Percentiles rank a stretch among this genome's conserved stretches.
Conservation (phyloP, 306 rosid genomes). For the Mucuna pruriens region DNA sequence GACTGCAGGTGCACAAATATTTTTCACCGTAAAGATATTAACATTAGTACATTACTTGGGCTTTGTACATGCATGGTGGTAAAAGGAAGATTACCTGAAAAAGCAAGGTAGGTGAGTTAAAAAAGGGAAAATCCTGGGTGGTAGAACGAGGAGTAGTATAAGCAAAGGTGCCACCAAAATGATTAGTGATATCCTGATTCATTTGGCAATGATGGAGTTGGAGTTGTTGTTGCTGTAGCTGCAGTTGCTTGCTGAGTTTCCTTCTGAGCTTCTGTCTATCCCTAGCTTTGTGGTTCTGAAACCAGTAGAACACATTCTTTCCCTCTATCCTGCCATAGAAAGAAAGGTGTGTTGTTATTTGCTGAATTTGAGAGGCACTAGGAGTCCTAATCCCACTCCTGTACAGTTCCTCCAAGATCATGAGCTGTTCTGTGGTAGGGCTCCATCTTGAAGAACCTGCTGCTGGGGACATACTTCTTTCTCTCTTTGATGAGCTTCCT, state of each 20-base stretch:
- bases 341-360: slow-evolving; percentile 84
- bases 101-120: slow-evolving; percentile 44
- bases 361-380: slow-evolving; percentile 84
- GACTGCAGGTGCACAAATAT: too few species aligned
- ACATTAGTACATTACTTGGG: neutral
- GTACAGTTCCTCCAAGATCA: slow-evolving; percentile 90
- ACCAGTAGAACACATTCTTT: slow-evolving; percentile 96
- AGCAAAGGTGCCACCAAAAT: slow-evolving; percentile 46
- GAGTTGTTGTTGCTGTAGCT: slow-evolving; percentile 57
- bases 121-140: slow-evolving; percentile 48
- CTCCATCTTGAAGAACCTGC: slow-evolving; percentile 83
- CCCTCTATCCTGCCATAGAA: slow-evolving; percentile 90
- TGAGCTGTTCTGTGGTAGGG: slow-evolving; percentile 90
- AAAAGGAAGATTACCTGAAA: slow-evolving; percentile 53
- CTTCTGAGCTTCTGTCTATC: slow-evolving; percentile 86
- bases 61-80: slow-evolving; percentile 32
- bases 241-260: slow-evolving; percentile 80
- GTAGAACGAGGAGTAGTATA: slow-evolving; percentile 36
- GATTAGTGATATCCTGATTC: slow-evolving; percentile 45
- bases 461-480: slow-evolving; percentile 57
- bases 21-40: neutral
- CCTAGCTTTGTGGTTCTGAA: slow-evolving; percentile 96
- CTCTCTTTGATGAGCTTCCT: slow-evolving; percentile 8
- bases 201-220: slow-evolving; percentile 40
- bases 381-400: slow-evolving; percentile 84